These are phyloP conservation scores for Cryptomeria japonica DNA, from an alignment of 75 land plant genomes.

Conservation along the genomic window DNA sequence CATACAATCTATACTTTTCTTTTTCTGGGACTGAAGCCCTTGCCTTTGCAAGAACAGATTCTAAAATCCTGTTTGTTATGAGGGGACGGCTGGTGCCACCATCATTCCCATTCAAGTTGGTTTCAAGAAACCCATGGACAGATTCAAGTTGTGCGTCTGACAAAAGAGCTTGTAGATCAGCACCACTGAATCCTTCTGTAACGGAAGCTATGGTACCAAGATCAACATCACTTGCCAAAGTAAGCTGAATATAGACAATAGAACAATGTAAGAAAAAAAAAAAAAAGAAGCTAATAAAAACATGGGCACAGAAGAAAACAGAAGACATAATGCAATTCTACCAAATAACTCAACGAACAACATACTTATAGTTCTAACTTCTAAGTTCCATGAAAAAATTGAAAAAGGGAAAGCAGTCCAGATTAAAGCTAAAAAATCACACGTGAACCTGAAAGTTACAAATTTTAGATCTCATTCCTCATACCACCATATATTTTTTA, in stretches of 20 bases:
- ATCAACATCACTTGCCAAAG: conserved; percentile 74
- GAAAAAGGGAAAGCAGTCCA: background rate
- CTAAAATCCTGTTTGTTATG: conserved; percentile 57
- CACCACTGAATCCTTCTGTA: conserved; percentile 97
- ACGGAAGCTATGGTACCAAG: conserved; percentile 62
- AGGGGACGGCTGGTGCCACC: conserved; percentile 34
- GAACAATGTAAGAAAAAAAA: conserved; percentile 11
- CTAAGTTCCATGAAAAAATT: background rate
- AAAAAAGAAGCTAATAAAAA: background rate
- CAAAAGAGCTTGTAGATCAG: conserved; percentile 95
- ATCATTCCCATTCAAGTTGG: conserved; percentile 6
- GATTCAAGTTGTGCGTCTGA: conserved; percentile 96
- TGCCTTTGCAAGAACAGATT: conserved; percentile 59
- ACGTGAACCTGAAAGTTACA: background rate
- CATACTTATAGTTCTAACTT: background rate
- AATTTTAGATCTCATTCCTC: background rate
- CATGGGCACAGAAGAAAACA: background rate
- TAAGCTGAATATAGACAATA: conserved; percentile 53
- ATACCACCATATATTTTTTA: background rate
- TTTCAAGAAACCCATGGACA: conserved; percentile 67
- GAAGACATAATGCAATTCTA: background rate
- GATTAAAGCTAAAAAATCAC: background rate
- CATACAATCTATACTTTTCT: conserved; percentile 69
- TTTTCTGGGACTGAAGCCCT: conserved; percentile 92
- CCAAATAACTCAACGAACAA: background rate